These are phyloP conservation scores for Naganishia friedmannii DNA, from an alignment of 768 basidiomycete species.

Conservation along the genomic window DNA sequence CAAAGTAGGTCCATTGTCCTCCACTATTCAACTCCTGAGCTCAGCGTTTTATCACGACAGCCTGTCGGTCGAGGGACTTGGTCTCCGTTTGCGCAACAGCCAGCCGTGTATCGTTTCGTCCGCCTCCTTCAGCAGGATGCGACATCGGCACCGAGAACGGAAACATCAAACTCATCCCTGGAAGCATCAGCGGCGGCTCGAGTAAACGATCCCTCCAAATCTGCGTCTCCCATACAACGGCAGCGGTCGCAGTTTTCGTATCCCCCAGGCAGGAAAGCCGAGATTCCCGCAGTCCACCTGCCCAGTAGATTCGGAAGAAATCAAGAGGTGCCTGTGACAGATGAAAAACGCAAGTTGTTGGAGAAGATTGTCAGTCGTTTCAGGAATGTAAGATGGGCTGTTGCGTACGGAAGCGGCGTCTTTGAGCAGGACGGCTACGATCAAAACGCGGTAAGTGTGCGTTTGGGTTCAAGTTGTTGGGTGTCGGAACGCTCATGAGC, in stretches of 20 bases:
- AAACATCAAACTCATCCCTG: background rate
- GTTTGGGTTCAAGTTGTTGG: background rate
- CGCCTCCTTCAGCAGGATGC: slow-evolving; percentile 13
- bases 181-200: background rate
- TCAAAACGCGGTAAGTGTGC: slow-evolving; percentile 27
- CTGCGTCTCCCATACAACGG: slow-evolving; percentile 6
- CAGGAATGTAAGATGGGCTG: slow-evolving; percentile 63
- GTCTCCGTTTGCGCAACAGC: slow-evolving; percentile 3
- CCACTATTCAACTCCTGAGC: background rate
- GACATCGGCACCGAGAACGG: background rate
- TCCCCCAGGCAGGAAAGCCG: slow-evolving; percentile 1
- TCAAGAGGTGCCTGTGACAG: slow-evolving; percentile 5
- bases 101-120: slow-evolving; percentile 4
- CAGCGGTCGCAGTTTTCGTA: slow-evolving; percentile 11
- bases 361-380: slow-evolving; percentile 28
- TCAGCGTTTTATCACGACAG: background rate
- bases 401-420: slow-evolving; percentile 95
- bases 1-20: background rate
- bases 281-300: slow-evolving; percentile 13
- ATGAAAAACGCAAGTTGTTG: slow-evolving; percentile 17
- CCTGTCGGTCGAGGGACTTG: background rate
- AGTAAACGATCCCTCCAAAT: slow-evolving; percentile 7
- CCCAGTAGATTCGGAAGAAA: slow-evolving; percentile 25
- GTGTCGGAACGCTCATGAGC: slow-evolving; percentile 26
- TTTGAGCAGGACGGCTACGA: slow-evolving; percentile 84